Base-by-base conservation (phyloP, 495 filamentous ascomycete genomes). In the Thozetella sp. region DNA sequence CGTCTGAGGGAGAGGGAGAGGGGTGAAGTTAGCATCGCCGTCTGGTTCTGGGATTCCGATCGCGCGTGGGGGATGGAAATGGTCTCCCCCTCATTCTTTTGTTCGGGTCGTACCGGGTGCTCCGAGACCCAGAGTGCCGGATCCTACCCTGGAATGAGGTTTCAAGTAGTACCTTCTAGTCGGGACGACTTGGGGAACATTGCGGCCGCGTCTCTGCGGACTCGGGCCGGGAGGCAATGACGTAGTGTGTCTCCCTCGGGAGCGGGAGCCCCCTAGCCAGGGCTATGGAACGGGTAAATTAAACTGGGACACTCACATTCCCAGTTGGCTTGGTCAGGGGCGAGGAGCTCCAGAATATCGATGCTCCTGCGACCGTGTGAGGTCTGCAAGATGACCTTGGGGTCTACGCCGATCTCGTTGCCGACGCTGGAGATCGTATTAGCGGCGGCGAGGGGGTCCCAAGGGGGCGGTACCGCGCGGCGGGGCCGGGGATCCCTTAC, bases 281-380 rank as follows among this genome's bases (percentile, higher is more conserved):
- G 15, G 13, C 51, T 26, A 27, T 26, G 17, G 27, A 55, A 22
- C 27, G 57, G 56, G 60, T 20, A 62, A 58, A 59, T 46, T 0
- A 17, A 25, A 30, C 11, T 25, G 51, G 58, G 23, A 48, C 22
- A 86, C 91, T 72, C 73, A 94, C 91, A 96, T 55, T 97, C 93
- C 92, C 89, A 92, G 65, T 89, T 97, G 34, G 95, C 95, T 68
- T 90, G 90, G 61, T 83, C 83, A 61, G 88, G 84, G 67, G 91
- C 88, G 57, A 96, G 87, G 22, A 92, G 66, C 65, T 82, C 81
- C 57, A 96, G 78, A 10, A 87, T 83, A 70, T 97, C 93, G 59
- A 97, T 94, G 65, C 84, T 90, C 57, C 94, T 79, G 25, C 93
- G 86, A 51, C 94, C 94, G 71, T 98, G 94, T 0, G 92, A 96